phyloP scores from a whole-genome alignment of 164 flowering plant species.

The Vitis riparia region DNA sequence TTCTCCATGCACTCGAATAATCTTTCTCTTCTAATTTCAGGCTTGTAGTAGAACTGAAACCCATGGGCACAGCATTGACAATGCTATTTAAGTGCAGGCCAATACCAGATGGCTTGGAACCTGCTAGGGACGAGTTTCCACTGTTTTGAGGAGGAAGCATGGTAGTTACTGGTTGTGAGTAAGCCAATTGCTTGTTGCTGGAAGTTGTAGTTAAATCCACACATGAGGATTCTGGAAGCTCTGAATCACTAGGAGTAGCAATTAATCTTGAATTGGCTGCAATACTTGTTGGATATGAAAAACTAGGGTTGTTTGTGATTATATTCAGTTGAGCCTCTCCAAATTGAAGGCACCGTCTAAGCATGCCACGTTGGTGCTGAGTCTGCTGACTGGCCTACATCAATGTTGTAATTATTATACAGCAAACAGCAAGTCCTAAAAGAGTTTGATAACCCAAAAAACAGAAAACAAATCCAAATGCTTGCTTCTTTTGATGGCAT shows the following conservation, averaged over 20 bases:
- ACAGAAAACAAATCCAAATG: not conserved
- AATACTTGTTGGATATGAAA: slow-evolving; percentile 6
- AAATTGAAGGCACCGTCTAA: slow-evolving; percentile 46
- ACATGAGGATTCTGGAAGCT: slow-evolving; percentile 15
- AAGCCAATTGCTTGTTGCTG: slow-evolving; percentile 5
- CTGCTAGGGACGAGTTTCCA: slow-evolving; percentile 22
- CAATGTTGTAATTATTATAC: slow-evolving; percentile 11
- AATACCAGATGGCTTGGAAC: slow-evolving; percentile 51
- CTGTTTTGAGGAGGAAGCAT: slow-evolving; percentile 8
- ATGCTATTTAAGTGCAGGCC: slow-evolving; percentile 73
- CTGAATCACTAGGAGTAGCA: slow-evolving; percentile 17
- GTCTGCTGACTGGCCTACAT: slow-evolving; percentile 21
- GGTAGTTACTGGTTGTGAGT: slow-evolving; percentile 17
- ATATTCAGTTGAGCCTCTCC: slow-evolving; percentile 25
- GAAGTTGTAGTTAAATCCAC: slow-evolving; percentile 20
- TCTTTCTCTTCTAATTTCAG: slow-evolving; percentile 16
- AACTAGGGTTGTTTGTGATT: not conserved
- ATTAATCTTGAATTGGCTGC: slow-evolving; percentile 12
- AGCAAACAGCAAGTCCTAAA: slow-evolving; percentile 7
- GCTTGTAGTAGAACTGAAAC: slow-evolving; percentile 20
- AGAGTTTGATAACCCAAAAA: slow-evolving; percentile 1
- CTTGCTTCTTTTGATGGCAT: not conserved
- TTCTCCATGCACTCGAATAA: slow-evolving; percentile 13
- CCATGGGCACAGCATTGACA: slow-evolving; percentile 31
- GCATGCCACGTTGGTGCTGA: slow-evolving; percentile 19